Conservation (phyloP, 352 stramenopile species). For the Pythium rhizo-oryzae region DNA sequence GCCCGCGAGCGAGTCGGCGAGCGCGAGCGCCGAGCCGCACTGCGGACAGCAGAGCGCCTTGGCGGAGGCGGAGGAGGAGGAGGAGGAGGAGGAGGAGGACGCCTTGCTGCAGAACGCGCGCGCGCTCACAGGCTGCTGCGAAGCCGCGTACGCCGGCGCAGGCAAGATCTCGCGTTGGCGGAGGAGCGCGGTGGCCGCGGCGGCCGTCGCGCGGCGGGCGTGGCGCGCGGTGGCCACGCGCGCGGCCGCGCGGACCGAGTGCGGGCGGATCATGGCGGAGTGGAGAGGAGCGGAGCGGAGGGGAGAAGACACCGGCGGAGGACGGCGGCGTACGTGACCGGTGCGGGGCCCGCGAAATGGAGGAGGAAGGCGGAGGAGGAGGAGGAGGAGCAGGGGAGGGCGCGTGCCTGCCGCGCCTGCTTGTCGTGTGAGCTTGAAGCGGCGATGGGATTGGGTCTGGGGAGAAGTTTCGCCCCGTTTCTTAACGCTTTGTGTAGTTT, state of each 20-base stretch:
- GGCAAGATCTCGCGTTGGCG: constrained; percentile 2
- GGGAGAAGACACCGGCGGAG: not conserved
- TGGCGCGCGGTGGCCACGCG: not conserved
- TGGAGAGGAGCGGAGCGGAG: not conserved
- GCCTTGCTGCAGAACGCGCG: constrained; percentile 16
- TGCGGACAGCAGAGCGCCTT: constrained; percentile 64
- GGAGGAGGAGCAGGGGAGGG: not conserved
- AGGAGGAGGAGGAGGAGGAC: not conserved
- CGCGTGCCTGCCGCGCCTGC: constrained; percentile 1
- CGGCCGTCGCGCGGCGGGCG: not conserved
- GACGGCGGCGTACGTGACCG: not conserved
- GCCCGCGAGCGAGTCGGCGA: constrained; percentile 40
- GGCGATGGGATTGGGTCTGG: not conserved
- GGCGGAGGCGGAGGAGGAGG: not conserved
- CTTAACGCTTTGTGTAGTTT: constrained; percentile 3
- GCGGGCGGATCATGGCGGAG: constrained; percentile 21
- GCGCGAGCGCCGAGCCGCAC: constrained; percentile 56
- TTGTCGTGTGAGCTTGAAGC: constrained; percentile 13
- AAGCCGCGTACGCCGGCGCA: not conserved
- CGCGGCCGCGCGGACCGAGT: constrained; percentile 12
- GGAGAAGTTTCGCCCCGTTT: constrained; percentile 15
- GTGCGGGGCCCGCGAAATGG: not conserved
- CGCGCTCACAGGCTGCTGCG: too few species aligned
- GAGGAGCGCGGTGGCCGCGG: not conserved
- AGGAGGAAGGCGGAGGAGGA: too few species aligned